Evolutionary conservation across 768 basidiomycete species (phyloP), one percentile per base, ranked within the genome.

Genomic region (Podaxis mareebaensis): DNA sequence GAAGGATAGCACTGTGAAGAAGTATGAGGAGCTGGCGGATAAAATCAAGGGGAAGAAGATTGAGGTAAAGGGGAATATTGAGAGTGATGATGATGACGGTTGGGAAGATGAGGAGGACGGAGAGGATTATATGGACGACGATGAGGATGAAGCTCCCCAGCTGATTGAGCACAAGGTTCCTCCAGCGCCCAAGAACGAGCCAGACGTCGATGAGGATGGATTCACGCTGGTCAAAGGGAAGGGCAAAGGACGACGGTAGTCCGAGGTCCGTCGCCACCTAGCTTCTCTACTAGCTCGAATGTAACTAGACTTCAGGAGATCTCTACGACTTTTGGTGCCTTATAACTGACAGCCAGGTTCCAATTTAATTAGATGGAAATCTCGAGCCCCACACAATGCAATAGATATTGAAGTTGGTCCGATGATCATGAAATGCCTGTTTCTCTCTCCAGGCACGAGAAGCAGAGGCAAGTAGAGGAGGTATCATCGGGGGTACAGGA

Each of bases 141-240:
- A 53, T 15, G 66, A 64, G 36, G 33, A 67, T 15, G 49, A 60
- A 24, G 82, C 75, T 1, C 92, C 91, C 2, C 80, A 80, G 67
- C 73, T 93, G 24, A 67, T 90, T 20, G 79, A 83, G 61, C 75
- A 67, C 46, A 6, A 39, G 8, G 64, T 72, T 3, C 64, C 62
- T 53, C 58, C 68, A 33, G 67, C 73, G 63, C 75, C 68, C n/a
- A 78, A 75, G 57, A 76, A 80, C 11, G 88, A 90, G 69, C 89
- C 91, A 0, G 84, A 92, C 56, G 81, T 96, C 0, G 96, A 98
- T 69, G 92, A 95, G 65, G 95, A 99, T 64, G 96, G 96, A 0
- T 99, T 99, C 72, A 93, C 90, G 3, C 71, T 90, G 56, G 93
- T 99, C 2, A 83, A 83, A 67, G 79, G 78, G 26, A 87, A 85